phyloP scores from a whole-genome alignment of 495 filamentous ascomycete genomes.

The Neurospora sp. region DNA sequence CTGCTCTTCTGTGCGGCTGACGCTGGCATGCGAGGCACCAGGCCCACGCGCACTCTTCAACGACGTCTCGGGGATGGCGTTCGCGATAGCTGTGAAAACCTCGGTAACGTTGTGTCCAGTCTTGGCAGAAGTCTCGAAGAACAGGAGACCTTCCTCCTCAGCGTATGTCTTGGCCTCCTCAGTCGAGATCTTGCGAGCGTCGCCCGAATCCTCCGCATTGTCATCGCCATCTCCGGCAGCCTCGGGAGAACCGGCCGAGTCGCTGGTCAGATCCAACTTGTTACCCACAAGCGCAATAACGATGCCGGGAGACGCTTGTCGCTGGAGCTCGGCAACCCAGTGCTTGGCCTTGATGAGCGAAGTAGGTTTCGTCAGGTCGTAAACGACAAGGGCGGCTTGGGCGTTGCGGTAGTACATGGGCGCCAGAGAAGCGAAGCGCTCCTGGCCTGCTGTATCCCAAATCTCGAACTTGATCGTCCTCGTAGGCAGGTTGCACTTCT shows the following conservation, averaged over 20 bases:
- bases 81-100: slow-evolving; percentile 97
- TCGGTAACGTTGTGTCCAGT: slow-evolving; percentile 86
- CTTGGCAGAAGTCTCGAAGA: slow-evolving; percentile 98
- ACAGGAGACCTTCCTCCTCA: slow-evolving; percentile 84
- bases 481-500: slow-evolving; percentile 93
- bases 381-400: slow-evolving; percentile 95
- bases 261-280: slow-evolving; percentile 80
- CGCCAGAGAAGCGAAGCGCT: slow-evolving; percentile 91
- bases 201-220: slow-evolving; percentile 51
- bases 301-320: slow-evolving; percentile 95
- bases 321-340: slow-evolving; percentile 96
- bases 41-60: slow-evolving; percentile 74
- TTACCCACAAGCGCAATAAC: slow-evolving; percentile 97
- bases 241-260: slow-evolving; percentile 33
- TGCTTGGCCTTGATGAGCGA: slow-evolving; percentile 94
- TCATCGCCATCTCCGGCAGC: slow-evolving; percentile 21
- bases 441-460: slow-evolving; percentile 98
- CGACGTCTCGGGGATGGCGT: slow-evolving; percentile 91
- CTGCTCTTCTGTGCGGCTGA: slow-evolving; percentile 47
- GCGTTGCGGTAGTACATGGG: slow-evolving; percentile 99
- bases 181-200: slow-evolving; percentile 78
- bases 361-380: slow-evolving; percentile 95
- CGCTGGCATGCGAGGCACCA: slow-evolving; percentile 46
- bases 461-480: slow-evolving; percentile 99
- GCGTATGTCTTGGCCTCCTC: slow-evolving; percentile 88